phyloP scores from a whole-genome alignment of 2,329 filamentous ascomycete genomes.

The Colletotrichum eleusines region DNA sequence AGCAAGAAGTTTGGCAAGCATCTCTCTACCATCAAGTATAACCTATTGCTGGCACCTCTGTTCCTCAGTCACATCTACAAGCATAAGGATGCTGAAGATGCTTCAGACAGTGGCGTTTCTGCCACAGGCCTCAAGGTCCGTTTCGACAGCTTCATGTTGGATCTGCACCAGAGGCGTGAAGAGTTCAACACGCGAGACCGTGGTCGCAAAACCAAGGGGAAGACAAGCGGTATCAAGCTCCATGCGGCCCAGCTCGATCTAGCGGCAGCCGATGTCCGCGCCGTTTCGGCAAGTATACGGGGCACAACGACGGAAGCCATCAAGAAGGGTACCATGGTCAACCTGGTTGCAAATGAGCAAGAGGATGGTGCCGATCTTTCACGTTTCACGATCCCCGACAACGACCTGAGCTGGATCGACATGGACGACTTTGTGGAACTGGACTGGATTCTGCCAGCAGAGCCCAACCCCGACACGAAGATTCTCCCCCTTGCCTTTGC shows the following conservation, averaged over 20 bases:
- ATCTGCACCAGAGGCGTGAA: slow-evolving; percentile 93
- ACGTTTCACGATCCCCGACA: slow-evolving; percentile 93
- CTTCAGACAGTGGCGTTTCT: slow-evolving; percentile 80
- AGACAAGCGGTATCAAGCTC: slow-evolving; percentile 94
- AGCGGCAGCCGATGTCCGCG: slow-evolving; percentile 89
- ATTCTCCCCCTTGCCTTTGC: slow-evolving; percentile 93
- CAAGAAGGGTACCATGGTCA: slow-evolving; percentile 67
- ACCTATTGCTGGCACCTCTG: slow-evolving; percentile 88
- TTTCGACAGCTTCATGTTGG: slow-evolving; percentile 96
- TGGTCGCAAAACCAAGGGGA: slow-evolving; percentile 79
- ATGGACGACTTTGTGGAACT: slow-evolving; percentile 99
- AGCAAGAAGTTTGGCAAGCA: slow-evolving; percentile 99
- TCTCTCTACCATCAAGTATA: slow-evolving; percentile 98
- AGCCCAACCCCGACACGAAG: slow-evolving; percentile 91
- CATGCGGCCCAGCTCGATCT: slow-evolving; percentile 95
- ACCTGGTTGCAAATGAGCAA: slow-evolving; percentile 65
- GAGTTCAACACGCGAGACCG: slow-evolving; percentile 87
- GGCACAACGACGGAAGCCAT: slow-evolving; percentile 84
- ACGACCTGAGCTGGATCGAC: slow-evolving; percentile 96
- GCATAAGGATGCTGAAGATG: slow-evolving; percentile 94
- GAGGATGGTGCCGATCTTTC: slow-evolving; percentile 78
- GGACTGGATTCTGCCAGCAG: slow-evolving; percentile 93
- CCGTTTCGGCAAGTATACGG: slow-evolving; percentile 89
- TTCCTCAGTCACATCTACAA: slow-evolving; percentile 99
- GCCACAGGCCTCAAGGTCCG: slow-evolving; percentile 97